A percentile compares a stretch with the other conserved stretches of the same genome.
Conservation (phyloP, 495 filamentous ascomycete species). For the Geopyxis carbonaria region DNA sequence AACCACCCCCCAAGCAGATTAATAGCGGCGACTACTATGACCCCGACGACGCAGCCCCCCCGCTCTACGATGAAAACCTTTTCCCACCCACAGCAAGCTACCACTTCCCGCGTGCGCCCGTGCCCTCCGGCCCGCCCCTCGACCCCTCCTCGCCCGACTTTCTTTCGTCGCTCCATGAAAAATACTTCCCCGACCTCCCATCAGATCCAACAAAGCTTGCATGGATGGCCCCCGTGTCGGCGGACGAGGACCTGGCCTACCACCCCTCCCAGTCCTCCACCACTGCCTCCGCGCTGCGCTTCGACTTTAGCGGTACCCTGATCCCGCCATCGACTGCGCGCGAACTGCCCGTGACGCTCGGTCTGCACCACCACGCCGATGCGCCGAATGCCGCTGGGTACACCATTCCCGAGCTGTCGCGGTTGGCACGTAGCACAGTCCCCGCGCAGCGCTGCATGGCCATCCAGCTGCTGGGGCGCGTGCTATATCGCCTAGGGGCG, state of each 20-base stretch:
- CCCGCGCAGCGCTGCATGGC: conserved; percentile 79
- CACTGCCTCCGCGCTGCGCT: conserved; percentile 61
- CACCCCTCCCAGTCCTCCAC: conserved; percentile 56
- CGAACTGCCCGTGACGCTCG: conserved; percentile 51
- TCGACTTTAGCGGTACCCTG: conserved; percentile 66
- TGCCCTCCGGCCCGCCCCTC: conserved; percentile 35
- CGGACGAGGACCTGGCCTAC: conserved; percentile 53
- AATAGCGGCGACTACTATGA: background rate
- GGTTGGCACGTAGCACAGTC: conserved; percentile 62
- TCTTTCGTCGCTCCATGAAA: conserved; percentile 62
- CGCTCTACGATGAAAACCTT: conserved; percentile 5
- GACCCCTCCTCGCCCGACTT: conserved; percentile 72
- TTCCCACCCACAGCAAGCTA: conserved; percentile 23
- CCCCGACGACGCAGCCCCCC: conserved; percentile 8
- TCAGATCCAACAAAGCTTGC: conserved; percentile 69
- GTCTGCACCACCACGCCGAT: conserved; percentile 85
- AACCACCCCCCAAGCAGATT: background rate
- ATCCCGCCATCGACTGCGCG: conserved; percentile 57
- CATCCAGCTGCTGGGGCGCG: conserved; percentile 72
- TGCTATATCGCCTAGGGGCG: conserved; percentile 65
- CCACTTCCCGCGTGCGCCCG: conserved; percentile 44
- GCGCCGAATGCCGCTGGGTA: conserved; percentile 90
- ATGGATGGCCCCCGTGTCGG: conserved; percentile 63
- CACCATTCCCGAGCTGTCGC: conserved; percentile 74
- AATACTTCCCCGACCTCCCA: conserved; percentile 80